Conservation (phyloP, 805 yeast species). For the Starmera quercuum region DNA sequence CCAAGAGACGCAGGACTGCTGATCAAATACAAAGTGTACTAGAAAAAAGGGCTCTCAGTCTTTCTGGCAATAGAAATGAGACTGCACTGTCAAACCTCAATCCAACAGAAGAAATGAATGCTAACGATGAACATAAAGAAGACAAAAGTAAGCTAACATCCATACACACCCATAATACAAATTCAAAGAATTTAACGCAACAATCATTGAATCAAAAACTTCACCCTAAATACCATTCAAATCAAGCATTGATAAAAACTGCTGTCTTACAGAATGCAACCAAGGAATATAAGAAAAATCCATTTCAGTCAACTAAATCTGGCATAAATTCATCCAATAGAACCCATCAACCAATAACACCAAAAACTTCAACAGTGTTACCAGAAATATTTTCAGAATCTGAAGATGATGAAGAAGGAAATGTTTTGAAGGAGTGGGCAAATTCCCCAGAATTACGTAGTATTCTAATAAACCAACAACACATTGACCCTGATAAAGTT, state of each 20-base stretch:
- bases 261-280: constrained; percentile 26
- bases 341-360: constrained; percentile 10
- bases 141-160: neutral
- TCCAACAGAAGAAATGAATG: too few species aligned
- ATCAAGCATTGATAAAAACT: constrained; percentile 23
- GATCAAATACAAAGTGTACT: constrained; percentile 13
- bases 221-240: too few species aligned
- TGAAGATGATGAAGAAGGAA: constrained; percentile 45
- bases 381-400: constrained; percentile 46
- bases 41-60: constrained; percentile 17
- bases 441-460: constrained; percentile 46
- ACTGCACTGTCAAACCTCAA: too few species aligned
- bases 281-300: constrained; percentile 10
- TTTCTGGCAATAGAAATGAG: constrained; percentile 14
- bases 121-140: constrained; percentile 4
- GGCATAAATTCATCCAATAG: neutral
- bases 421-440: constrained; percentile 53
- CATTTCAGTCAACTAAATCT: constrained; percentile 5
- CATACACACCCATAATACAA: constrained; percentile 1
- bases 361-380: constrained; percentile 17
- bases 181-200: constrained; percentile 2
- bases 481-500: constrained; percentile 55
- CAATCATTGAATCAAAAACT: constrained; percentile 1
- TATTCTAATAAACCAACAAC: constrained; percentile 37
- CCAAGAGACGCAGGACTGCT: constrained; percentile 19